phyloP scores from a whole-genome alignment of 1,139 yeast species.

The Maudiozyma humilis region DNA sequence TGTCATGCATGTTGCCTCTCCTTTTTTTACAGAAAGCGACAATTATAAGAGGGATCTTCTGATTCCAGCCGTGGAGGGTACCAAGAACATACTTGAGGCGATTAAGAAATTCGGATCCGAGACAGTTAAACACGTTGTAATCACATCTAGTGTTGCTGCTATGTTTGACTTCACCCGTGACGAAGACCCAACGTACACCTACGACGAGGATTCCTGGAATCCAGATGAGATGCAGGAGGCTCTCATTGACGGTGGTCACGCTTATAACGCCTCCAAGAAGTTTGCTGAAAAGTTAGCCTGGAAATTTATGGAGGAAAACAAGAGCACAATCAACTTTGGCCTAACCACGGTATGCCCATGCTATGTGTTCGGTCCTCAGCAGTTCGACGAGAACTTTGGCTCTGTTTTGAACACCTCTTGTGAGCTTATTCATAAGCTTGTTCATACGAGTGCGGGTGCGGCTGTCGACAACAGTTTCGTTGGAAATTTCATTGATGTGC shows the following conservation, averaged over 20 bases:
- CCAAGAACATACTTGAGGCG: conserved; percentile 38
- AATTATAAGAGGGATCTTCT: conserved; percentile 36
- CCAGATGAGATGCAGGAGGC: conserved; percentile 36
- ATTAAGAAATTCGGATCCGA: conserved; percentile 38
- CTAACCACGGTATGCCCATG: conserved; percentile 42
- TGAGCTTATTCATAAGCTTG: conserved; percentile 11
- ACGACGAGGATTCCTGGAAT: conserved; percentile 37
- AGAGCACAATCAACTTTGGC: conserved; percentile 35
- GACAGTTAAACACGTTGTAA: conserved; percentile 34
- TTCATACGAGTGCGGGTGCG: conserved; percentile 11
- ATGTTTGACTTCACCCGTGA: conserved; percentile 26
- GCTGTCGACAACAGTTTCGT: neutral
- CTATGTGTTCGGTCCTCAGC: conserved; percentile 43
- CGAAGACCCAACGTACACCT: conserved; percentile 22
- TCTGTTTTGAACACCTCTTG: conserved; percentile 37
- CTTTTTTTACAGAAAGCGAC: conserved; percentile 35
- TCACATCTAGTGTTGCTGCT: conserved; percentile 49
- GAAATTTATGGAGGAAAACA: conserved; percentile 24
- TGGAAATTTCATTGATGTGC: conserved; percentile 18
- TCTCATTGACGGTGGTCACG: conserved; percentile 18
- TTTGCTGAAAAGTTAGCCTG: conserved; percentile 32
- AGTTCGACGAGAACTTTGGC: conserved; percentile 28
- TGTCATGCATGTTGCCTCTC: conserved; percentile 55
- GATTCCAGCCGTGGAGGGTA: conserved; percentile 46
- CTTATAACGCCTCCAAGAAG: conserved; percentile 35